These are phyloP conservation scores for Neofusicoccum umdonicola DNA, from an alignment of 2,329 filamentous ascomycete genomes.

Conservation along the genomic window DNA sequence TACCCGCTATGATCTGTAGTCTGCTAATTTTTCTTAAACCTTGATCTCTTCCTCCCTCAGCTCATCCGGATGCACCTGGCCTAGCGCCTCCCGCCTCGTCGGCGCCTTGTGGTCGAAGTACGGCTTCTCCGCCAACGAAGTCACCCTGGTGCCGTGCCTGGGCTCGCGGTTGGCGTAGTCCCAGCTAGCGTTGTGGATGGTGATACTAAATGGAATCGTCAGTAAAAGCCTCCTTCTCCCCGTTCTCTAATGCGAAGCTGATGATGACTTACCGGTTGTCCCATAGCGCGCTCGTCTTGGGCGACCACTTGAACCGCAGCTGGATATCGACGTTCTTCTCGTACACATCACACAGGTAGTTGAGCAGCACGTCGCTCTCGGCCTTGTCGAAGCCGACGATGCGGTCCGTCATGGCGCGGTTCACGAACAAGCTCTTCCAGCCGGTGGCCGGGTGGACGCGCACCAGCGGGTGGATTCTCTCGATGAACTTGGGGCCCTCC, in stretches of 20 bases:
- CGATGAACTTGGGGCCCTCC: slow-evolving; percentile 63
- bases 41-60: neutral
- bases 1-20: too few relatives aligned
- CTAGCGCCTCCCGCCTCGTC: slow-evolving; percentile 64
- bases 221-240: neutral
- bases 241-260: neutral
- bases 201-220: slow-evolving; percentile 50
- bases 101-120: slow-evolving; percentile 64
- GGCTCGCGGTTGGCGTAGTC: slow-evolving; percentile 67
- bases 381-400: slow-evolving; percentile 68
- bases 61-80: slow-evolving; percentile 59
- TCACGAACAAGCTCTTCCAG: slow-evolving; percentile 73
- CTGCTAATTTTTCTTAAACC: neutral
- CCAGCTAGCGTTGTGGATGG: slow-evolving; percentile 73
- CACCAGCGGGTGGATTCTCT: slow-evolving; percentile 66
- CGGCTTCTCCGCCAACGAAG: slow-evolving; percentile 68
- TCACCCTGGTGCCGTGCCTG: slow-evolving; percentile 70
- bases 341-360: slow-evolving; percentile 66
- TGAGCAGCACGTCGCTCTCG: slow-evolving; percentile 66
- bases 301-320: slow-evolving; percentile 69
- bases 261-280: slow-evolving; percentile 57
- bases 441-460: slow-evolving; percentile 70
- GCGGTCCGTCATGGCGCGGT: slow-evolving; percentile 64
- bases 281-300: slow-evolving; percentile 66
- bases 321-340: slow-evolving; percentile 71